These are phyloP conservation scores for Mycena kentingensis DNA, from an alignment of 768 basidiomycete genomes.

Conservation along the genomic window DNA sequence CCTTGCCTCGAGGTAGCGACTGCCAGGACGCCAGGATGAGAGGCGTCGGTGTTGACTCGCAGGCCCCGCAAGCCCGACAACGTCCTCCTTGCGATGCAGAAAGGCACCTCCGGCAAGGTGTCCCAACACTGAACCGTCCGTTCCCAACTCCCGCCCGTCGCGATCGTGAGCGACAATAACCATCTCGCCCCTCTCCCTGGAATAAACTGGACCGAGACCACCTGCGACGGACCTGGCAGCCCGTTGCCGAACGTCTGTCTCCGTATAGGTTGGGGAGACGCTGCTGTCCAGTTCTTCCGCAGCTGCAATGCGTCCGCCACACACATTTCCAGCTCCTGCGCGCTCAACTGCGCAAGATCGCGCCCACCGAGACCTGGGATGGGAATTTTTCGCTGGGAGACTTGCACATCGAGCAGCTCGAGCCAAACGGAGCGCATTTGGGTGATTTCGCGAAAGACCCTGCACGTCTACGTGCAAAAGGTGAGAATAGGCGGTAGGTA, in stretches of 20 bases:
- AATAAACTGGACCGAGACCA: conserved; percentile 50
- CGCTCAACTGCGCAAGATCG: conserved; percentile 37
- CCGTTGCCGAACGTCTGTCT: conserved; percentile 29
- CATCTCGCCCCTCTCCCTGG: conserved; percentile 43
- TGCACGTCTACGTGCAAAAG: conserved; percentile 45
- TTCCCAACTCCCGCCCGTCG: conserved; percentile 22
- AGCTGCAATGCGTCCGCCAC: conserved; percentile 43
- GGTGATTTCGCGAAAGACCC: conserved; percentile 41
- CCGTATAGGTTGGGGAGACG: conserved; percentile 35
- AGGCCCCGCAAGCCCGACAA: conserved; percentile 43
- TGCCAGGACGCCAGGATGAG: conserved; percentile 39
- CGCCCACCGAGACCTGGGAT: conserved; percentile 40
- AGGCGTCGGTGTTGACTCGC: conserved; percentile 45
- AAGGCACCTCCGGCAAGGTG: conserved; percentile 32
- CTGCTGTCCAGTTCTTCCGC: conserved; percentile 52
- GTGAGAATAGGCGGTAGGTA: neutral
- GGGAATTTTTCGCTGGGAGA: conserved; percentile 48
- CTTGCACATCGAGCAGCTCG: conserved; percentile 41
- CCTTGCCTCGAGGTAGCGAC: conserved; percentile 46
- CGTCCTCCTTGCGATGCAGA: conserved; percentile 45
- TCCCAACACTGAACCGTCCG: conserved; percentile 63
- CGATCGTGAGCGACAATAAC: conserved; percentile 47
- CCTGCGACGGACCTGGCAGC: conserved; percentile 32
- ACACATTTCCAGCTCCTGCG: conserved; percentile 47
- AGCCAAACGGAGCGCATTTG: conserved; percentile 55